Percentiles rank a stretch among this genome's conserved stretches.
Conservation (phyloP, 169 alveolate genomes). For the Cryptosporidium ubiquitum region DNA sequence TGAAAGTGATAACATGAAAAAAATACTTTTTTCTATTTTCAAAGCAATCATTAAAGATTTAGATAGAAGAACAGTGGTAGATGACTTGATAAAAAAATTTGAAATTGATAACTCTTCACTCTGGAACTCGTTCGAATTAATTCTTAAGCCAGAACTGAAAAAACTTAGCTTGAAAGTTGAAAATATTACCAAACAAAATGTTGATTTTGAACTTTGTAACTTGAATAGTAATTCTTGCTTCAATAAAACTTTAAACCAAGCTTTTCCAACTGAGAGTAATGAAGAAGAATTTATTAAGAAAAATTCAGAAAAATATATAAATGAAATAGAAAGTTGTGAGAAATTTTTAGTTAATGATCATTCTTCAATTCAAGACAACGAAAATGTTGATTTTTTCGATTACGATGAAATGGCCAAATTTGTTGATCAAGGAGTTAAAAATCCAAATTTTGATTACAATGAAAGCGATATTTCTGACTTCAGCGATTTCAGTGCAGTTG, state of each 20-base stretch:
- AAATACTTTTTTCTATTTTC: slow-evolving; percentile 19
- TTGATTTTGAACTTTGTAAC: background rate
- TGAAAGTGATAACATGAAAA: background rate
- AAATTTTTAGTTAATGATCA: no score
- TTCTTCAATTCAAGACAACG: background rate
- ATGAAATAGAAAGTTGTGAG: background rate
- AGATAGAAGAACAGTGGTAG: background rate
- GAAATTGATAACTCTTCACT: slow-evolving; percentile 36
- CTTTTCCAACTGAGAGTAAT: background rate
- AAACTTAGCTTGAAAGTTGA: slow-evolving; percentile 8
- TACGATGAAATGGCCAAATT: slow-evolving; percentile 57
- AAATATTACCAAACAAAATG: slow-evolving; percentile 27
- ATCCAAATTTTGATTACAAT: background rate
- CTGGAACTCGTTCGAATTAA: slow-evolving; percentile 31
- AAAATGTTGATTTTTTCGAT: slow-evolving; percentile 32
- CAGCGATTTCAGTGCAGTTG: background rate
- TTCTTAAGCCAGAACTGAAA: slow-evolving; percentile 20
- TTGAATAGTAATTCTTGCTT: background rate
- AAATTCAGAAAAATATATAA: background rate
- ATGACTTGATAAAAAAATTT: slow-evolving; percentile 8
- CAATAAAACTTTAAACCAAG: background rate
- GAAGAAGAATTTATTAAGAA: background rate
- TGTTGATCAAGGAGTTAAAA: background rate
- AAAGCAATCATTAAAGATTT: slow-evolving; percentile 4
- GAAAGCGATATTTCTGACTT: slow-evolving; percentile 4